phyloP scores from a whole-genome alignment of 768 basidiomycete genomes.

The Amanita brunnescens region DNA sequence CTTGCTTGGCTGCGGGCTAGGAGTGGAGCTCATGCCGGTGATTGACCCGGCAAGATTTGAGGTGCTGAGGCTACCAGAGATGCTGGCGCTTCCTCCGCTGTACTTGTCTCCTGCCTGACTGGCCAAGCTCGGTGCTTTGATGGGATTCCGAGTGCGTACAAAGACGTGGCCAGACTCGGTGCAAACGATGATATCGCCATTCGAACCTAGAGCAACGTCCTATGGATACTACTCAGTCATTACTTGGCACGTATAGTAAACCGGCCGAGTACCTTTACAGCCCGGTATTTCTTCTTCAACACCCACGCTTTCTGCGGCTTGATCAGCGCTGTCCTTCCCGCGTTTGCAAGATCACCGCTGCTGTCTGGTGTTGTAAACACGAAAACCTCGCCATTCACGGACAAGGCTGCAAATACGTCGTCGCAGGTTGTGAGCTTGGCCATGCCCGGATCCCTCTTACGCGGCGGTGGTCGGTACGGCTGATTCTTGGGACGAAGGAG shows the following conservation, averaged over 20 bases:
- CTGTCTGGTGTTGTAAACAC: conserved; percentile 50
- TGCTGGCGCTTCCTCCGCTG: not conserved
- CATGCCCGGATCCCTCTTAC: conserved; percentile 60
- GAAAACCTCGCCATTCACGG: conserved; percentile 86
- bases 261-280: conserved; percentile 46
- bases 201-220: conserved; percentile 85
- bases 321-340: conserved; percentile 23
- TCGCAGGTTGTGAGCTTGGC: conserved; percentile 75
- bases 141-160: conserved; percentile 56
- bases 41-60: conserved; percentile 27
- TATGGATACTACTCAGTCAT: conserved; percentile 14
- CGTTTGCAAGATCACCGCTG: conserved; percentile 17
- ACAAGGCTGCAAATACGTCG: conserved; percentile 73
- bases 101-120: not conserved
- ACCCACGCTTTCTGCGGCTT: conserved; percentile 92
- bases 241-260: not conserved
- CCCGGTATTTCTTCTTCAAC: conserved; percentile 75
- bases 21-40: conserved; percentile 15
- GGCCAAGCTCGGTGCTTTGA: conserved; percentile 11
- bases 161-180: conserved; percentile 95
- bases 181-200: conserved; percentile 85
- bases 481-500: conserved; percentile 64
- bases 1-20: conserved; percentile 52
- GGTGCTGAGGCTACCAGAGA: conserved; percentile 4
- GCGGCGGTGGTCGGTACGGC: conserved; percentile 78